Base-by-base conservation (phyloP, 257 asterid genomes). In the Prunella vulgaris region DNA sequence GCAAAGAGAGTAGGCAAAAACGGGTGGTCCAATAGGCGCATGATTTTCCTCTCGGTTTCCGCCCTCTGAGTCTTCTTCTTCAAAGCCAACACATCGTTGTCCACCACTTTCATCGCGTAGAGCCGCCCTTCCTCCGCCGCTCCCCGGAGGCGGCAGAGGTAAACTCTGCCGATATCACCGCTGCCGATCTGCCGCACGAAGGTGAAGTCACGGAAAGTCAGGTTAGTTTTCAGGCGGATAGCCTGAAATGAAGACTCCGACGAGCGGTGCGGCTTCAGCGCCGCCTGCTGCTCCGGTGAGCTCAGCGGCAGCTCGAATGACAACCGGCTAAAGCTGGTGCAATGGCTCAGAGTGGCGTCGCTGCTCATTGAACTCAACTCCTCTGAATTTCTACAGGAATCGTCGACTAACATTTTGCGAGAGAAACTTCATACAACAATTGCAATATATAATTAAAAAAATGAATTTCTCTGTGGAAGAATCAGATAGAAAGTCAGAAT, bases 41-140 rank as follows among this genome's bases (percentile, higher is more conserved):
- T 75, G 63, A 92, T 89, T 48, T 84, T 86, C 80, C 88, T 86
- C 67, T 92, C 97, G 0, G 97, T 92, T 76, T 85, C 93, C 52
- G 93, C 97, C 76, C 97, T 85, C 78, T 80, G 74, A 3, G 82
- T 79, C 73, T 91, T 91, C 42, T 88, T 86, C 84, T 91, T 91
- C 88, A 88, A 2, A 17, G 87, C 87, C 78, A 91, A 42, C 18
- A 83, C 94, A 30, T 85, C 92, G 4, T 77, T 85, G 10, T 91
- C 96, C 79, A 92, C 95, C 46, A 92, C 96, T 17, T 92, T 92
- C 95, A 92, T 89, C n/a, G 97, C 97, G 77, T 87, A 91, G 0
- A 84, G 75, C 63, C 79, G 68, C 20, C 66, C 81, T 7, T 74
- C 85, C 20, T 79, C 85, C 60, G 52, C 80, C 18, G 69, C 77